Conservation (phyloP, 2,329 filamentous ascomycete genomes). For the Colletotrichum higginsianum region DNA sequence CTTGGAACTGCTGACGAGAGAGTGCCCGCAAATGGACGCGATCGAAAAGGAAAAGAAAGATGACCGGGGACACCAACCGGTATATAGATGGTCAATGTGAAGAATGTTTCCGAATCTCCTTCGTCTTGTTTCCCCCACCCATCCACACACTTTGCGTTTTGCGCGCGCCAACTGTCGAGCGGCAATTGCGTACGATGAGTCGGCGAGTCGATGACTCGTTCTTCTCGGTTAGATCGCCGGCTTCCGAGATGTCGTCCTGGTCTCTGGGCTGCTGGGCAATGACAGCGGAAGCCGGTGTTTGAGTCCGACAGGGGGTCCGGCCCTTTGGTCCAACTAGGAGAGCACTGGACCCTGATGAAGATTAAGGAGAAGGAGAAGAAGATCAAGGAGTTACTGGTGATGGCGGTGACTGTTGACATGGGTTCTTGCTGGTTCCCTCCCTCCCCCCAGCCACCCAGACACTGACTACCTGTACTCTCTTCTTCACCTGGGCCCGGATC, state of each 20-base stretch:
- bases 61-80: conserved; percentile 29
- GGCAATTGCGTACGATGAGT: background rate
- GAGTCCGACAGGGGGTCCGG: background rate
- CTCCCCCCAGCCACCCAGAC: conserved; percentile 1
- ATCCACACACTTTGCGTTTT: background rate
- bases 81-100: conserved; percentile 42
- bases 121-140: conserved; percentile 13
- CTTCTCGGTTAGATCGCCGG: conserved; percentile 14
- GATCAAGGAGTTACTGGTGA: no score
- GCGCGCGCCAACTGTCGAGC: conserved; percentile 2
- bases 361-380: no score
- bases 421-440: background rate
- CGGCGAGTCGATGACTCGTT: conserved; percentile 4
- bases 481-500: conserved; percentile 14
- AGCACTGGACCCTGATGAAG: background rate
- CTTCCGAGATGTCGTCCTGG: conserved; percentile 28
- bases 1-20: conserved; percentile 27
- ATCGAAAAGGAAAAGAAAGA: conserved; percentile 19
- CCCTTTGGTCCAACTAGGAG: conserved; percentile 13
- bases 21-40: conserved; percentile 17
- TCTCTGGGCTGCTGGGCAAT: conserved; percentile 3
- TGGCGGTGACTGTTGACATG: background rate
- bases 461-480: background rate
- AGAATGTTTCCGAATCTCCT: conserved; percentile 24
- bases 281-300: no score